Evolutionary conservation across 768 basidiomycete genomes (phyloP), one percentile per base, ranked within the genome.

Genomic region (Xerocomus spinulosus): DNA sequence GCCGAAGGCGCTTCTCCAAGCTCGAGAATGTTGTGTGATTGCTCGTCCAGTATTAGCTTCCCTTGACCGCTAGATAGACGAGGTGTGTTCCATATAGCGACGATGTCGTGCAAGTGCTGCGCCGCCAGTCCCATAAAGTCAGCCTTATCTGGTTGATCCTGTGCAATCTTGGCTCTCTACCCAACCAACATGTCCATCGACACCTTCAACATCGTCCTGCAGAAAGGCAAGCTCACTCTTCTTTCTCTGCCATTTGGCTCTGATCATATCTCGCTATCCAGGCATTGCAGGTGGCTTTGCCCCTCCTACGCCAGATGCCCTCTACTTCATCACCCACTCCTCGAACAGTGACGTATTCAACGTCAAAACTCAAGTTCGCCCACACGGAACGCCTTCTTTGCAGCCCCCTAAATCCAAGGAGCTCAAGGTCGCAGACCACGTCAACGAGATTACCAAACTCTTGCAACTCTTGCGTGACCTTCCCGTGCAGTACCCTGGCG

Each of bases 241-340:
- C 18, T 32, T 20, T 15, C 7, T 23, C 13, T 5, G 2, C 21
- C 0, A 6, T 20, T 20, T 3, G 2, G 28, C 7, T 9, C 37
- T 28, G 37, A 36, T 36, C 34, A 29, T 10, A 18, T n/a, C 28
- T 18, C 12, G 26, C 10, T 28, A n/a, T 47, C 7, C 58, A 90
- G 88, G 88, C 50, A 90, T 89, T 61, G 64, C 70, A 12, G 87
- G 87, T 25, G 88, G 88, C 34, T 86, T 91, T 59, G 80, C 79
- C 12, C 83, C 85, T 0, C 81, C 88, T 4, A 81, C 71, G 7
- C 81, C 84, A 3, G 67, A 67, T 23, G 79, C 77, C 13, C 67
- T 83, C 57, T 71, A 79, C 60, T 72, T 71, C 21, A 57, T 90
- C 53, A 75, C 78, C 18, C 70, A 73, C 38, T 4, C 37, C 13